Percentiles rank a stretch among this genome's conserved stretches.
phyloP scores from a whole-genome alignment of 176 grass and related monocot species.

The Avena sativa region DNA sequence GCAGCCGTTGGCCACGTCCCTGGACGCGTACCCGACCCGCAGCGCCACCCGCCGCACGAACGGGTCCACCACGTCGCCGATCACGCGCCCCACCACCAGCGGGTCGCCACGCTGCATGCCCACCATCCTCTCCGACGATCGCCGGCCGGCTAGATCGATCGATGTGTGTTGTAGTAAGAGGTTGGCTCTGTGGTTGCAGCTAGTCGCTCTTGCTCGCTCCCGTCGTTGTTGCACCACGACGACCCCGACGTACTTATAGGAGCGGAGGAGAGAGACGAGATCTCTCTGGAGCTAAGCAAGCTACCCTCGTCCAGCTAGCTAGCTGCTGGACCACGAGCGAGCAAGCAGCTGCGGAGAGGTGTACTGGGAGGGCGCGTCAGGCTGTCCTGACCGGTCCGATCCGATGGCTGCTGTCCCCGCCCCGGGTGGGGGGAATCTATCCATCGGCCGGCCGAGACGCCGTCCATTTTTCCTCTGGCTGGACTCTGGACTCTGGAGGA shows the following conservation, averaged over 20 bases:
- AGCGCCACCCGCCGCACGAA: conserved; percentile 59
- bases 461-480: neutral
- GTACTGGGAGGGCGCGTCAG: neutral
- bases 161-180: neutral
- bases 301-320: neutral
- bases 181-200: neutral
- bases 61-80: conserved; percentile 76
- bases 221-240: conserved; percentile 11
- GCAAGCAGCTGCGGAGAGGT: conserved; percentile 1
- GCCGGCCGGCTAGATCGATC: neutral
- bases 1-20: conserved; percentile 66
- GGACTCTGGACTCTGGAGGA: neutral
- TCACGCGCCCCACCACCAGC: conserved; percentile 69
- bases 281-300: neutral
- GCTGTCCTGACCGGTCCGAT: neutral
- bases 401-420: conserved; percentile 15
- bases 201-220: neutral
- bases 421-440: neutral
- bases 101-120: conserved; percentile 46
- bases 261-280: neutral
- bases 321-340: conserved; percentile 5
- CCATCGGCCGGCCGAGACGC: neutral
- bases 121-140: neutral
- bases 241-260: neutral
- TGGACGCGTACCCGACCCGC: conserved; percentile 56